Conservation (phyloP, 2,329 filamentous ascomycete species). For the Malbranchea zuffiana region DNA sequence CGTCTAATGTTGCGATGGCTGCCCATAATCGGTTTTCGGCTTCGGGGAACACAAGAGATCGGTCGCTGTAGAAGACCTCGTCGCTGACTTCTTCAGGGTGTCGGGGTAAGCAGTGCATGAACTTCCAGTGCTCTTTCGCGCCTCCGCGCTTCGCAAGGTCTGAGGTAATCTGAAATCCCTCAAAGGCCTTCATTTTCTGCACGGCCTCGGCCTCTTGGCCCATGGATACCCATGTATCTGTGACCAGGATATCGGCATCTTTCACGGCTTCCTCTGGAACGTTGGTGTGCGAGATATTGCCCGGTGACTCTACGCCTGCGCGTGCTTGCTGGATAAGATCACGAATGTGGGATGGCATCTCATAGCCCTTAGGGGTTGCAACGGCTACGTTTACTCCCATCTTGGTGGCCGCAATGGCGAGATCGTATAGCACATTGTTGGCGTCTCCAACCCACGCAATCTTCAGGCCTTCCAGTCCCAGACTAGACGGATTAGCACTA, state of each 20-base stretch:
- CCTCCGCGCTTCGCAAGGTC: slow-evolving; percentile 74
- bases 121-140: slow-evolving; percentile 83
- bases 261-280: slow-evolving; percentile 76
- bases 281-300: slow-evolving; percentile 62
- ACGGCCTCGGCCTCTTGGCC: slow-evolving; percentile 80
- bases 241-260: slow-evolving; percentile 79
- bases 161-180: slow-evolving; percentile 81
- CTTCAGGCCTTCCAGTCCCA: slow-evolving; percentile 73
- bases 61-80: slow-evolving; percentile 80
- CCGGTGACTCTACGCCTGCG: slow-evolving; percentile 46
- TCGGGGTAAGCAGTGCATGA: slow-evolving; percentile 95
- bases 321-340: slow-evolving; percentile 58
- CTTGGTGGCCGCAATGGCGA: slow-evolving; percentile 79
- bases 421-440: slow-evolving; percentile 92
- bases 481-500: slow-evolving; percentile 27
- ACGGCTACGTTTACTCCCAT: slow-evolving; percentile 77
- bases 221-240: slow-evolving; percentile 98
- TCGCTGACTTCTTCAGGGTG: slow-evolving; percentile 89
- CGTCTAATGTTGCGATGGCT: slow-evolving; percentile 74
- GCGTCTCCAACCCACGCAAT: slow-evolving; percentile 94
- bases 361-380: slow-evolving; percentile 74
- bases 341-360: slow-evolving; percentile 65
- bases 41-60: slow-evolving; percentile 83
- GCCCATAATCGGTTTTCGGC: slow-evolving; percentile 92
- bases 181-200: slow-evolving; percentile 68